Evolutionary conservation across 2,329 filamentous ascomycete species (phyloP), one percentile per base, ranked within the genome.

Genomic region (Calonectria fujianensis): DNA sequence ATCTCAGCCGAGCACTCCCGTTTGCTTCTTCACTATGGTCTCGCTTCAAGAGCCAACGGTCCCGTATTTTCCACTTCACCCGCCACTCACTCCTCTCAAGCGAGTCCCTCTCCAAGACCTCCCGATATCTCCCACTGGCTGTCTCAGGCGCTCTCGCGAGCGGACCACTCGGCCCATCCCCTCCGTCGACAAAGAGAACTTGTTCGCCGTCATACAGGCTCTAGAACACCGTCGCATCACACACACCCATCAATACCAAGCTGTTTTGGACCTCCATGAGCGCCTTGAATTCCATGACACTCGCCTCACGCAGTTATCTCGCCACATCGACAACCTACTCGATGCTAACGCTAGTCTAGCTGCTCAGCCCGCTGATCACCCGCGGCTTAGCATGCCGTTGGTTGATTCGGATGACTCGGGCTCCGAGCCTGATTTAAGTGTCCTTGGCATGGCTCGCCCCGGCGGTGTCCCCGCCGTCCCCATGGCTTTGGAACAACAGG

Each of bases 371-470:
- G 77, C 75, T 29, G 73, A 82, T 59, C 82, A 80, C 57, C 77
- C 83, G 31, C 81, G 84, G 48, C 81, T 86, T 37, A 86, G 84
- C 75, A 82, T 86, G 84, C 82, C 84, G 13, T 75, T 82, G 2
- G 73, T 82, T 8, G 82, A 83, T 20, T 85, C 82, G 8, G 85
- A 86, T 67, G 84, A 82, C 29, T 85, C 84, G 1, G 80, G 79
- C 74, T 85, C 84, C 6, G 85, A 86, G 71, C 84, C 83, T 41
- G 85, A 86, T 67, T 75, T 84, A 29, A 86, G 85, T 54, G 77
- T 85, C n/a, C 79, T 86, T 18, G 83, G 81, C 57, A 84, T 84
- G 80, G 79, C 81, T 48, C 82, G 84, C 67, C 80, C 80, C 32
- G 82, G 80, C 24, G 70, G 69, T 59, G 27, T 45, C 48, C n/a